Evolutionary conservation across 768 basidiomycete species (phyloP).

Genomic region (Mycena metata): DNA sequence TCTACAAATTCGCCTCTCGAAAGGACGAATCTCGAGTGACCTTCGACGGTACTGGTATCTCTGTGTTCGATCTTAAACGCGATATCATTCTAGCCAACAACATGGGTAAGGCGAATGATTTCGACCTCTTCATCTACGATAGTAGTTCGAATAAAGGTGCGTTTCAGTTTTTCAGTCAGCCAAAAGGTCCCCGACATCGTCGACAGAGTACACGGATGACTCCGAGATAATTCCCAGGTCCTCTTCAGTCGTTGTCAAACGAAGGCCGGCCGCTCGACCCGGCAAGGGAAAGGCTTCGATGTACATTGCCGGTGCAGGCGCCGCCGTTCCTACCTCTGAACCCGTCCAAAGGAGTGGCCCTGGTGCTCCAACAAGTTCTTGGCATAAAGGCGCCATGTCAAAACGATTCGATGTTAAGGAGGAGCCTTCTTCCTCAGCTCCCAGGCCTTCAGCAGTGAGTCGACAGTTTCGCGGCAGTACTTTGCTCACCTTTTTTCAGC

Average conservation of each 20-base stretch:
- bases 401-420: conserved; percentile 93
- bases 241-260: conserved; percentile 93
- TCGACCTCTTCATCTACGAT: conserved; percentile 93
- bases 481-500: conserved; percentile 38
- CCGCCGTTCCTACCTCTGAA: conserved; percentile 63
- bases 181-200: neutral
- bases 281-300: conserved; percentile 87
- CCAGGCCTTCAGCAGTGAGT: conserved; percentile 50
- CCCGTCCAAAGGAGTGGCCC: conserved; percentile 53
- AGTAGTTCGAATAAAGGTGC: conserved; percentile 90
- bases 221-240: conserved; percentile 93
- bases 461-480: neutral
- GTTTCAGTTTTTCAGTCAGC: conserved; percentile 2
- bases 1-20: conserved; percentile 97
- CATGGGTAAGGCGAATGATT: conserved; percentile 96
- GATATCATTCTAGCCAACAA: conserved; percentile 98
- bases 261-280: conserved; percentile 84
- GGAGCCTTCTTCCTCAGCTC: conserved; percentile 53
- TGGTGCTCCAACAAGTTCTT: conserved; percentile 55
- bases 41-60: conserved; percentile 99
- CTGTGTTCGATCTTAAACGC: conserved; percentile 98
- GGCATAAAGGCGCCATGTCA: conserved; percentile 85
- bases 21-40: conserved; percentile 95
- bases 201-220: conserved; percentile 91
- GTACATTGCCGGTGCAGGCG: conserved; percentile 70